Evolutionary conservation across 306 rosid genomes (phyloP).

Genomic region (Vigna radiata): DNA sequence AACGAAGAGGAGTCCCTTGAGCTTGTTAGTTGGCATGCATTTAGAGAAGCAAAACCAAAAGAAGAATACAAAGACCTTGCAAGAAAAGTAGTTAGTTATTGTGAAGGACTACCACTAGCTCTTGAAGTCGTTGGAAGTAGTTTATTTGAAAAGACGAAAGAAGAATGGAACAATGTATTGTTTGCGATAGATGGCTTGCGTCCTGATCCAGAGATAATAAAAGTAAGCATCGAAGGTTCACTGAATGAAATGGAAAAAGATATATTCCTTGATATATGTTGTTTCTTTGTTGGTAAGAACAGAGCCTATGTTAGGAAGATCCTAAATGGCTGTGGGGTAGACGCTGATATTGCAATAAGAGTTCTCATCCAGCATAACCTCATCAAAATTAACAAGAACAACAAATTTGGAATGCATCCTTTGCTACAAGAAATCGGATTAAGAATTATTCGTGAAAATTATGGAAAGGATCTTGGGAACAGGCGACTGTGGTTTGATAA

Average conservation of each 20-base stretch:
- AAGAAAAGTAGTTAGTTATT: too few species aligned
- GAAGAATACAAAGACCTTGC: too few species aligned
- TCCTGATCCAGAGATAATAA: too few species aligned
- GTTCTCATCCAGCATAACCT: slow-evolving; percentile 42
- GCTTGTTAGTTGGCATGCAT: too few species aligned
- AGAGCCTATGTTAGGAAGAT: slow-evolving; percentile 6
- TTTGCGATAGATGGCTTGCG: too few species aligned
- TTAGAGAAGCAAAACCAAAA: too few species aligned
- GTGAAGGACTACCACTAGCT: too few species aligned
- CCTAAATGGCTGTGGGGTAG: slow-evolving; percentile 40
- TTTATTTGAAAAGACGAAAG: too few species aligned
- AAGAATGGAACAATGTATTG: too few species aligned
- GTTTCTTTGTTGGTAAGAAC: slow-evolving; percentile 46
- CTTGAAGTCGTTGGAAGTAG: too few species aligned
- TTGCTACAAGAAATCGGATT: slow-evolving; percentile 45
- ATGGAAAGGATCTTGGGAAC: not conserved
- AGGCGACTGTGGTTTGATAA: slow-evolving; percentile 16
- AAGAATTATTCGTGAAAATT: slow-evolving; percentile 29
- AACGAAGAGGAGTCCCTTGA: too few species aligned
- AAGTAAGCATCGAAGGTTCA: too few species aligned
- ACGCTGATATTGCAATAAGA: slow-evolving; percentile 38
- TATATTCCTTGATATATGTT: slow-evolving; percentile 48
- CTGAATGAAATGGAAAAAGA: not conserved
- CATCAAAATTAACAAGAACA: slow-evolving; percentile 11
- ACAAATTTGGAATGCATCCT: slow-evolving; percentile 28